A percentile compares a stretch with the other conserved stretches of the same genome.
These are phyloP conservation scores for Puccinellia tenuiflora DNA, from an alignment of 176 grass and related monocot genomes.

Conservation along the genomic window DNA sequence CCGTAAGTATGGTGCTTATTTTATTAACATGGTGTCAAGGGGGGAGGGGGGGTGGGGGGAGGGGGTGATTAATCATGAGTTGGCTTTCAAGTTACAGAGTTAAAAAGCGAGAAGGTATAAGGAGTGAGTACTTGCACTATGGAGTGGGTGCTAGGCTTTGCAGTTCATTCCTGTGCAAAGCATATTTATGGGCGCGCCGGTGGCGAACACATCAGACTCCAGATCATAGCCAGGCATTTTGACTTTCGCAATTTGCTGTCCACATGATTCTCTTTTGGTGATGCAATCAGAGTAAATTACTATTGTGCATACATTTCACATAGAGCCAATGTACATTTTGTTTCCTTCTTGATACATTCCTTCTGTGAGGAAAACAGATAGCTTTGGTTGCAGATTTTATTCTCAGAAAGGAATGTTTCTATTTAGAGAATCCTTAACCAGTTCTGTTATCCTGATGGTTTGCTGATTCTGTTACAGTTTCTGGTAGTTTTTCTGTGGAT, in stretches of 20 bases:
- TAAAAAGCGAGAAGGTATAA: neutral
- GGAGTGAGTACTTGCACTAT: rapidly evolving
- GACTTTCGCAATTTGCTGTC: neutral
- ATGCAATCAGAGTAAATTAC: neutral
- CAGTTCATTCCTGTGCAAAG: no score
- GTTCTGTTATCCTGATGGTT: neutral
- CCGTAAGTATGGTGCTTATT: constrained; percentile 30
- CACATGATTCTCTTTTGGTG: neutral
- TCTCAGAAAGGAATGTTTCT: neutral
- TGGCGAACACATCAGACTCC: neutral
- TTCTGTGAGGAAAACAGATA: neutral
- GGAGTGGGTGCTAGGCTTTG: neutral
- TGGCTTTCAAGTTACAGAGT: neutral
- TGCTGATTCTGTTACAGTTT: neutral
- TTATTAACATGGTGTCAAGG: neutral
- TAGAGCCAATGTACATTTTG: neutral
- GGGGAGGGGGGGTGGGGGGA: neutral
- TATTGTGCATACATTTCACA: neutral
- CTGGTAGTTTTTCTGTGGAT: neutral
- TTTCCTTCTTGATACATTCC: neutral
- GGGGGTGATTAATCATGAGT: neutral
- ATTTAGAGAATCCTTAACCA: neutral
- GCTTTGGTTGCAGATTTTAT: neutral
- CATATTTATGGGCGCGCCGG: no score
- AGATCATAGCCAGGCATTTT: neutral